Evolutionary conservation across 2,329 filamentous ascomycete genomes (phyloP).

Genomic region (Helicocarpus griseus): DNA sequence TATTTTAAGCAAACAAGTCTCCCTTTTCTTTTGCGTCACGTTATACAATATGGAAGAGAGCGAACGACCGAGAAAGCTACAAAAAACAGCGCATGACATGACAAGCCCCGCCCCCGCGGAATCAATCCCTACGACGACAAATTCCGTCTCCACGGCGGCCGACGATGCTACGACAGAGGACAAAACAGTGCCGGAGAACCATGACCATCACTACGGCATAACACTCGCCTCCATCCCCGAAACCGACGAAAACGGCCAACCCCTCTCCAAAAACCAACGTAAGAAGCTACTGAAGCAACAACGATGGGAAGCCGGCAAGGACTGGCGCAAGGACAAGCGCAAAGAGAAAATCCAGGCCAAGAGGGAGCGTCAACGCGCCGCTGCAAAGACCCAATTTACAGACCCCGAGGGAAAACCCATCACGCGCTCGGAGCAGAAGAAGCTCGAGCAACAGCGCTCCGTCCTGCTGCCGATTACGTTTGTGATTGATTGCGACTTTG

Average conservation of each 20-base stretch:
- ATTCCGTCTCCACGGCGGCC: neutral
- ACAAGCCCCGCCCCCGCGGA: conserved; percentile 13
- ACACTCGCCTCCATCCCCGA: neutral
- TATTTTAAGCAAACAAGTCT: too few species aligned
- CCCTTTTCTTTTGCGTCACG: neutral
- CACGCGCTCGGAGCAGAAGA: conserved; percentile 7
- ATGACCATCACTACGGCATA: neutral
- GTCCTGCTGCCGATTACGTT: conserved; percentile 65
- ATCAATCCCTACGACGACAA: neutral
- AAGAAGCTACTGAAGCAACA: conserved; percentile 67
- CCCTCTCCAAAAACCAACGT: conserved; percentile 72
- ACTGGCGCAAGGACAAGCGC: conserved; percentile 46
- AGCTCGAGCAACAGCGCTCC: conserved; percentile 23
- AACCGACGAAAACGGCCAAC: conserved; percentile 2
- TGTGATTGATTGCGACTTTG: conserved; percentile 85
- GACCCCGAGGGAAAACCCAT: conserved; percentile 11
- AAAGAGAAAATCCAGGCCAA: conserved; percentile 48
- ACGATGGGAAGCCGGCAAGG: conserved; percentile 65
- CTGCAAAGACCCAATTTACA: conserved; percentile 22
- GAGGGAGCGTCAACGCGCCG: conserved; percentile 39
- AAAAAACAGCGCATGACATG: conserved; percentile 40
- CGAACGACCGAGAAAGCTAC: conserved; percentile 46
- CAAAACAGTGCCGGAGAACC: neutral
- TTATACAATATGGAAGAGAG: conserved; percentile 42
- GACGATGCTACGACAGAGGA: neutral